A percentile compares a stretch with the other conserved stretches of the same genome.
Evolutionary conservation across 192 early-diverging fungal genomes (phyloP).

Genomic region (Dissophora ornata): DNA sequence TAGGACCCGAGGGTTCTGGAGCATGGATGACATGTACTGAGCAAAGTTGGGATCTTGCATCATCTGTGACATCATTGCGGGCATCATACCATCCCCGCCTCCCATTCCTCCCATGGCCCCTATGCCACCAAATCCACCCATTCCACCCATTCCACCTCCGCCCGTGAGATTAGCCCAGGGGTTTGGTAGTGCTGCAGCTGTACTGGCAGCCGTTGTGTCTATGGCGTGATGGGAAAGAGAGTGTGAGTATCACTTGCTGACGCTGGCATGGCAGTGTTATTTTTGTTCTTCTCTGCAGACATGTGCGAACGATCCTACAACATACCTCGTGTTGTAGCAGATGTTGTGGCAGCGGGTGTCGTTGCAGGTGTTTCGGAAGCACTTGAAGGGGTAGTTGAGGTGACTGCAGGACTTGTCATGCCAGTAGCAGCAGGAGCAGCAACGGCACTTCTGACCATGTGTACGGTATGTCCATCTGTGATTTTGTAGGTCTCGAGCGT

Average conservation of each 20-base stretch:
- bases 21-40: slow-evolving; percentile 81
- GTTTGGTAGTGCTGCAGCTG: neutral
- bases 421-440: neutral
- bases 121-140: neutral
- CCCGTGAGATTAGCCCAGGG: slow-evolving; percentile 5
- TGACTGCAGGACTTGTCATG: no score
- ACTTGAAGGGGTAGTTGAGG: slow-evolving; percentile 1
- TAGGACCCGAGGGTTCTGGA: slow-evolving; percentile 86
- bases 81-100: slow-evolving; percentile 69
- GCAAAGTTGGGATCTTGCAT: slow-evolving; percentile 86
- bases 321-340: neutral
- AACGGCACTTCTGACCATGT: slow-evolving; percentile 81
- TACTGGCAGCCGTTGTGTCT: no score
- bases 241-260: neutral
- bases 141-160: neutral
- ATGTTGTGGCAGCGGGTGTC: neutral
- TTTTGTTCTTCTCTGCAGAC: no score
- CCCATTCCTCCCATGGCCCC: slow-evolving; percentile 57
- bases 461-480: slow-evolving; percentile 87
- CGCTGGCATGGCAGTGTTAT: no score
- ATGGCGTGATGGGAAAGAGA: no score
- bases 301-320: no score
- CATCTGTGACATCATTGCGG: slow-evolving; percentile 64
- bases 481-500: slow-evolving; percentile 81
- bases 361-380: no score